Evolutionary conservation across 2,329 filamentous ascomycete species (phyloP).

Genomic region (Colletotrichum theobromicola): DNA sequence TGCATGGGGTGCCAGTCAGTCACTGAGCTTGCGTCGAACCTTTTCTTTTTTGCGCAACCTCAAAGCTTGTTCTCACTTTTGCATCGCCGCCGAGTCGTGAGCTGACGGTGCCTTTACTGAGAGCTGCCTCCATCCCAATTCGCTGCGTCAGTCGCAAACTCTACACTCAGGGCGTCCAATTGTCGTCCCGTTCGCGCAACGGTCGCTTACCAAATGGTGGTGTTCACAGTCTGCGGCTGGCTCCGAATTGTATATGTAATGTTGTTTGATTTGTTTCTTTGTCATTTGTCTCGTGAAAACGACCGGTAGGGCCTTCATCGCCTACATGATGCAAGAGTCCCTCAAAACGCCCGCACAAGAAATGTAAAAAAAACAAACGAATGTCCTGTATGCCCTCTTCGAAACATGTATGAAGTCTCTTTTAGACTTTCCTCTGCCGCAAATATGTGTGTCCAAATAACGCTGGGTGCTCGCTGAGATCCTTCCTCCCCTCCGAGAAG

Average conservation of each 20-base stretch:
- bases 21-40: neutral
- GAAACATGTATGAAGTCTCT: neutral
- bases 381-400: neutral
- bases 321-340: neutral
- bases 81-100: neutral
- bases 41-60: neutral
- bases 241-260: neutral
- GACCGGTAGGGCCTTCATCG: neutral
- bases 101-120: neutral
- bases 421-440: neutral
- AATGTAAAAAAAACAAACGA: neutral
- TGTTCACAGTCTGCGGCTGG: neutral
- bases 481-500: neutral
- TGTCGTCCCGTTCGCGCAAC: neutral
- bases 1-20: neutral
- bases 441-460: neutral
- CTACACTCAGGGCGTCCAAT: neutral
- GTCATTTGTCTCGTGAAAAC: conserved; percentile 1
- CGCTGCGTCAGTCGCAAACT: neutral
- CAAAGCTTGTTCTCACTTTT: neutral
- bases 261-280: neutral
- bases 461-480: neutral
- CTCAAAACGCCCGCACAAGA: neutral
- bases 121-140: neutral
- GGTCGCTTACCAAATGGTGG: neutral